Evolutionary conservation across 2,329 filamentous ascomycete species (phyloP).

Genomic region (Exophiala lecanii-corni): DNA sequence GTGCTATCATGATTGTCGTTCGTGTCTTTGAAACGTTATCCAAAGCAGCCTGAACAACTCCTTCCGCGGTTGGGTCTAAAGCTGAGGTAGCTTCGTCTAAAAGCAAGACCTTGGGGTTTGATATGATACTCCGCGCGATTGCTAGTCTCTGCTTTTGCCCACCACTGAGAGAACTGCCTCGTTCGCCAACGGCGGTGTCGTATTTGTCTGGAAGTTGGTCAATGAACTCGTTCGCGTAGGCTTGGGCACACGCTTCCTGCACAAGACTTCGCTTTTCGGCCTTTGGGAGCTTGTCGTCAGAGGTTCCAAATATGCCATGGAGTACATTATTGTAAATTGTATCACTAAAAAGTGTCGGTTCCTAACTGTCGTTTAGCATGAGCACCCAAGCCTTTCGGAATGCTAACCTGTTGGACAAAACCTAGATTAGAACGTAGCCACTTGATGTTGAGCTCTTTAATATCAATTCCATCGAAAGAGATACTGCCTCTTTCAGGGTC

Average conservation of each 20-base stretch:
- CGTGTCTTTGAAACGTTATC: constrained; percentile 72
- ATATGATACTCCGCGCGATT: constrained; percentile 76
- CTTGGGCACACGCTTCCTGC: constrained; percentile 58
- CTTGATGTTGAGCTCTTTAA: constrained; percentile 56
- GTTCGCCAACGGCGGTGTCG: constrained; percentile 78
- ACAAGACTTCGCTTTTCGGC: constrained; percentile 30
- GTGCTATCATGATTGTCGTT: constrained; percentile 84
- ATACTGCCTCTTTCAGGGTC: constrained; percentile 43
- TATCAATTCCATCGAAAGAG: constrained; percentile 47
- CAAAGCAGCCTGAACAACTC: constrained; percentile 77
- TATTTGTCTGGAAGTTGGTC: constrained; percentile 71
- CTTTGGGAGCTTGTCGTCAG: constrained; percentile 30
- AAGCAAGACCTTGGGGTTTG: constrained; percentile 75
- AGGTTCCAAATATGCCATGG: constrained; percentile 47
- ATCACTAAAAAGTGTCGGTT: constrained; percentile 63
- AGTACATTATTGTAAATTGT: constrained; percentile 59
- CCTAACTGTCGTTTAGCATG: constrained; percentile 63
- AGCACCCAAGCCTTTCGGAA: background rate
- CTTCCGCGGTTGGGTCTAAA: constrained; percentile 80
- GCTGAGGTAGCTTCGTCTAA: constrained; percentile 87
- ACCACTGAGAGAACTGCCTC: constrained; percentile 76
- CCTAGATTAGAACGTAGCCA: constrained; percentile 56
- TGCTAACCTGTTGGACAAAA: constrained; percentile 52
- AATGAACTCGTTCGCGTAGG: constrained; percentile 74
- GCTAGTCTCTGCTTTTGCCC: constrained; percentile 88